A percentile compares a stretch with the other conserved stretches of the same genome.
Conservation (phyloP, 1,284 basidiomycete species). For the Heterobasidion irregulare region DNA sequence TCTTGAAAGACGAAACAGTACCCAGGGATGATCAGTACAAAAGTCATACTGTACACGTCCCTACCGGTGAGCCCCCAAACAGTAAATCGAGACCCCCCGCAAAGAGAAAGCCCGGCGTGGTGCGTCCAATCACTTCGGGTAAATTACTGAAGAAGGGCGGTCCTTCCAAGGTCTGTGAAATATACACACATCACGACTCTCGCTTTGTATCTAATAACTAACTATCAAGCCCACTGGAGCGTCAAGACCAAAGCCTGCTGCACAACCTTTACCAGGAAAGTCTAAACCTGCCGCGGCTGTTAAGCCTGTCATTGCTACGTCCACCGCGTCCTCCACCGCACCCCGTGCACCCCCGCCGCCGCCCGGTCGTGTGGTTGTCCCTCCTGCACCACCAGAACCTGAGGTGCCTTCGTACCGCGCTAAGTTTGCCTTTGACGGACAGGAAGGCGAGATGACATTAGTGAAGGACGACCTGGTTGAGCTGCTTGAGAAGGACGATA, state of each 20-base stretch:
- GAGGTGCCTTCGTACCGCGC: slow-evolving; percentile 77
- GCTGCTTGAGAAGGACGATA: slow-evolving; percentile 88
- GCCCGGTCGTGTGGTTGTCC: slow-evolving; percentile 39
- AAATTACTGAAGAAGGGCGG: slow-evolving; percentile 77
- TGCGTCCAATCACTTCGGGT: slow-evolving; percentile 79
- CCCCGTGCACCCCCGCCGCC: slow-evolving; percentile 43
- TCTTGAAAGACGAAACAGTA: slow-evolving; percentile 85
- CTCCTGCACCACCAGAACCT: slow-evolving; percentile 48
- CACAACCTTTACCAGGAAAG: slow-evolving; percentile 52
- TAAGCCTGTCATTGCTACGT: slow-evolving; percentile 19
- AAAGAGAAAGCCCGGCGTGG: slow-evolving; percentile 79
- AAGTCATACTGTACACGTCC: slow-evolving; percentile 85
- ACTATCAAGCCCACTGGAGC: slow-evolving; percentile 12
- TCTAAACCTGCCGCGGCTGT: slow-evolving; percentile 21
- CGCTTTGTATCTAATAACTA: not conserved
- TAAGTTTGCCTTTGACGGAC: slow-evolving; percentile 83
- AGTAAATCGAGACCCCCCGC: slow-evolving; percentile 82
- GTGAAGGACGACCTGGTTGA: slow-evolving; percentile 91
- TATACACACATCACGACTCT: slow-evolving; percentile 15
- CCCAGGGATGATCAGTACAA: slow-evolving; percentile 87
- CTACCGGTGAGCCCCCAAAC: slow-evolving; percentile 79
- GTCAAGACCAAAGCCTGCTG: slow-evolving; percentile 47
- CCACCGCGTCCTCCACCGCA: slow-evolving; percentile 16
- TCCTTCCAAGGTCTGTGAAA: slow-evolving; percentile 41
- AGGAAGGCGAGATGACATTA: slow-evolving; percentile 87